Evolutionary conservation across 331 rosid species (phyloP), one percentile per base, ranked within the genome.

Genomic region (Quercus tomentella): DNA sequence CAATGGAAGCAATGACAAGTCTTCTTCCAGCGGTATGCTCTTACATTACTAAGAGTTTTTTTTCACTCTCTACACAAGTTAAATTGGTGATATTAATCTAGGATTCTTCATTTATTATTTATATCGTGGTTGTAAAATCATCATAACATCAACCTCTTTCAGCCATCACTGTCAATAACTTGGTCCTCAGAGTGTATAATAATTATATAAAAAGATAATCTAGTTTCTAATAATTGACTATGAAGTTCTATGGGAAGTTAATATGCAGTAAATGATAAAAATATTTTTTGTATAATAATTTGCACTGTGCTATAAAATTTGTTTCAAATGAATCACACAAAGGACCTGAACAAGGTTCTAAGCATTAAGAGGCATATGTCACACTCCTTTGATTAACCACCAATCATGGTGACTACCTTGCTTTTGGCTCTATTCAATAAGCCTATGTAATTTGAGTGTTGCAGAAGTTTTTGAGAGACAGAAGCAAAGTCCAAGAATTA

Each of bases 391-490:
- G 66, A 73, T 66, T n/a, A 1, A 20, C 17, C 79, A 63, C 56
- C 33, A 26, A 65, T 21, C 7, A 60, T 26, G 25, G 18, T 23
- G 11, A 67, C 49, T 35, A 9, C 49, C 52, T 33, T 67, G 72
- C 28, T 35, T 33, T 31, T 18, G 15, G 72, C 52, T 35, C 18
- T 16, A 35, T 20, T 67, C 35, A n/a, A 20, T 67, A 67, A 67
- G 72, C 16, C 45, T 20, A 67, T 5, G 4, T 35, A 18, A 22
- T 72, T 52, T 73, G 69, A 65, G 70, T 80, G 72, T 20, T 86
- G 81, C 90, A 94, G 98, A 97, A 94, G 76, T 84, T 80, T 82
- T 81, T 92, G 79, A 87, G 95, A 88, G 95, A 94, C 83, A 89
- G 88, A 83, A 86, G 85, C 84, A 88, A 62, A 83, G 97, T 94